Conservation (phyloP, 2,329 filamentous ascomycete species). For the Fusarium newnesense region DNA sequence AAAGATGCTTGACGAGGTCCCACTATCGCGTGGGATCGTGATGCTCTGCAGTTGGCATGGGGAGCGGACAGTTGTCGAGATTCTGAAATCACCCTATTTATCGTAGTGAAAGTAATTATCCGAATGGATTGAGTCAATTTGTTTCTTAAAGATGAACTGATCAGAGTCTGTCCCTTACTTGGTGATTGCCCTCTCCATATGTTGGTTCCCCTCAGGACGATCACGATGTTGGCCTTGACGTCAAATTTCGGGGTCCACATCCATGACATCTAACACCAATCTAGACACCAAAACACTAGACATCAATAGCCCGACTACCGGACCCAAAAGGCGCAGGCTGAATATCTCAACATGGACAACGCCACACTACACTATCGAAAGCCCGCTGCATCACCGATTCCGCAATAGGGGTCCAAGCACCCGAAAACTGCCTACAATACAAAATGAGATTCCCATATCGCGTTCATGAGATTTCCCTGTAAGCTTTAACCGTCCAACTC, state of each 20-base stretch:
- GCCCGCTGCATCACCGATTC: neutral
- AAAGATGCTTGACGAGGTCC: neutral
- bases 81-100: too few relatives aligned
- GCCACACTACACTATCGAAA: conserved; percentile 15
- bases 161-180: neutral
- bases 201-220: neutral
- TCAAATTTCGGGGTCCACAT: conserved; percentile 9
- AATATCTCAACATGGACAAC: neutral
- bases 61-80: too few relatives aligned
- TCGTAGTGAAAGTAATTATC: too few relatives aligned
- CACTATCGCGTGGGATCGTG: neutral
- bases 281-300: conserved; percentile 6
- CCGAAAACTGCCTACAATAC: neutral
- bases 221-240: too few relatives aligned
- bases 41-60: neutral
- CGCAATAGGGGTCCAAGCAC: neutral
- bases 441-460: neutral
- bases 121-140: too few relatives aligned
- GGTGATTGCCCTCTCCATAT: neutral
- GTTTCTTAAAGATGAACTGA: too few relatives aligned
- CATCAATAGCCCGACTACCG: neutral
- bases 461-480: neutral
- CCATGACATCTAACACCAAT: neutral
- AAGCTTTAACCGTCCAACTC: conserved; percentile 26
- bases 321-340: conserved; percentile 11